A percentile compares a stretch with the other conserved stretches of the same genome.
Evolutionary conservation across 73 alveolate genomes (phyloP).

Genomic region (Tetrahymena thermophila): DNA sequence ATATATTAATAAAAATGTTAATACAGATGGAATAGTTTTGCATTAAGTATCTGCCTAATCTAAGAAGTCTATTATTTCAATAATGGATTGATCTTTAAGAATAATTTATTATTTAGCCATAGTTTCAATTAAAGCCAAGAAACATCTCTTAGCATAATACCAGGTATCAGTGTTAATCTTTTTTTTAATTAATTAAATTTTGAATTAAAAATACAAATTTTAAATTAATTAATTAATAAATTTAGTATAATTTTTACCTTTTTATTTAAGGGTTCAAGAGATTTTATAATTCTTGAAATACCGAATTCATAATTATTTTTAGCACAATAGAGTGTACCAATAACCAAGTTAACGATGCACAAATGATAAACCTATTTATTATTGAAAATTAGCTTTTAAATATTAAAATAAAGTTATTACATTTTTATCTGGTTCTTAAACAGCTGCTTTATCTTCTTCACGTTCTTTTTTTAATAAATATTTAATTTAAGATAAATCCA

Average conservation of each 20-base stretch:
- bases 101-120: constrained; percentile 96
- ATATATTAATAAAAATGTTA: background rate
- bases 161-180: constrained; percentile 61
- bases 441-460: constrained; percentile 83
- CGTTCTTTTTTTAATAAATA: constrained; percentile 41
- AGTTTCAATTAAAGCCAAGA: constrained; percentile 93
- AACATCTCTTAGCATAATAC: constrained; percentile 98
- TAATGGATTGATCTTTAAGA: constrained; percentile 77
- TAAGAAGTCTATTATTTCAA: constrained; percentile 92
- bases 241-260: constrained; percentile 27
- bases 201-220: too few relatives aligned
- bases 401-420: background rate
- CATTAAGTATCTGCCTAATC: constrained; percentile 98
- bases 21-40: constrained; percentile 83
- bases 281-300: constrained; percentile 91
- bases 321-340: constrained; percentile 91
- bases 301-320: constrained; percentile 96
- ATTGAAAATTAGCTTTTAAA: background rate
- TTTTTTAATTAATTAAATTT: too few relatives aligned
- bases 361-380: constrained; percentile 84
- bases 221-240: too few relatives aligned
- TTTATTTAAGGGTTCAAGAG: constrained; percentile 90
- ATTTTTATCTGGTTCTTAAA: constrained; percentile 77
- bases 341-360: constrained; percentile 96
- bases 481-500: too few relatives aligned